These are phyloP conservation scores for Beauveria pseudobassiana DNA, from an alignment of 2,329 filamentous ascomycete genomes.

Conservation along the genomic window DNA sequence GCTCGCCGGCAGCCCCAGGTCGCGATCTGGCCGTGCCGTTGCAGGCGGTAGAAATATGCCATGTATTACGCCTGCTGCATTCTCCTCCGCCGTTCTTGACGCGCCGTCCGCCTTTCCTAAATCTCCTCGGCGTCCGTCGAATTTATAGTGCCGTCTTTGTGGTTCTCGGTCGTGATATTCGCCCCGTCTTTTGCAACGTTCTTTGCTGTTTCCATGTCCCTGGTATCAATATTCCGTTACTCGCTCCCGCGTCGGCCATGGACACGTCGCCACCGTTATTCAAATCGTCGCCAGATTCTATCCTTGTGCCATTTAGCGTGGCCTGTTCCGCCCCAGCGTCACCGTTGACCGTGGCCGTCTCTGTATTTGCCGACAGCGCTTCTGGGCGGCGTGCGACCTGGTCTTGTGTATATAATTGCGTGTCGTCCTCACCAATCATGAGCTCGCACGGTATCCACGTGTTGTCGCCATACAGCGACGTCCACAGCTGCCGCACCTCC, in stretches of 20 bases:
- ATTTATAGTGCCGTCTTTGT: background rate
- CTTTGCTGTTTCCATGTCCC: conserved; percentile 16
- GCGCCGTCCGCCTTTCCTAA: background rate
- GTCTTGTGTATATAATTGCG: conserved; percentile 45
- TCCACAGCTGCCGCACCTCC: conserved; percentile 67
- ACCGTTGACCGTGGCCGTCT: conserved; percentile 15
- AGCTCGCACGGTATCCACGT: conserved; percentile 56
- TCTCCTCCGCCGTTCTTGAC: background rate
- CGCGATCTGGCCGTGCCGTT: conserved; percentile 56
- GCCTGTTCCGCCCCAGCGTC: conserved; percentile 7
- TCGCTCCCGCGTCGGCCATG: conserved; percentile 24
- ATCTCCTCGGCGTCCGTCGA: background rate
- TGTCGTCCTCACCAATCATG: conserved; percentile 50
- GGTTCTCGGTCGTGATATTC: background rate
- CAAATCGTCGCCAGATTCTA: conserved; percentile 9
- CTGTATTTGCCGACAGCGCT: conserved; percentile 21
- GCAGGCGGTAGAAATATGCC: conserved; percentile 64
- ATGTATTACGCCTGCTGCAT: conserved; percentile 50
- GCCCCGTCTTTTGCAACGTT: conserved; percentile 13
- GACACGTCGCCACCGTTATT: conserved; percentile 20
- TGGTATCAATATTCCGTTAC: conserved; percentile 6
- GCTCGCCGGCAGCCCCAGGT: conserved; percentile 61
- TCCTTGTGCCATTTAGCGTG: conserved; percentile 13
- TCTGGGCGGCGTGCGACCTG: conserved; percentile 32
- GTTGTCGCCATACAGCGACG: conserved; percentile 66